Evolutionary conservation across 2,329 filamentous ascomycete genomes (phyloP), one percentile per base, ranked within the genome.

Genomic region (Trichoderma oligosporum): DNA sequence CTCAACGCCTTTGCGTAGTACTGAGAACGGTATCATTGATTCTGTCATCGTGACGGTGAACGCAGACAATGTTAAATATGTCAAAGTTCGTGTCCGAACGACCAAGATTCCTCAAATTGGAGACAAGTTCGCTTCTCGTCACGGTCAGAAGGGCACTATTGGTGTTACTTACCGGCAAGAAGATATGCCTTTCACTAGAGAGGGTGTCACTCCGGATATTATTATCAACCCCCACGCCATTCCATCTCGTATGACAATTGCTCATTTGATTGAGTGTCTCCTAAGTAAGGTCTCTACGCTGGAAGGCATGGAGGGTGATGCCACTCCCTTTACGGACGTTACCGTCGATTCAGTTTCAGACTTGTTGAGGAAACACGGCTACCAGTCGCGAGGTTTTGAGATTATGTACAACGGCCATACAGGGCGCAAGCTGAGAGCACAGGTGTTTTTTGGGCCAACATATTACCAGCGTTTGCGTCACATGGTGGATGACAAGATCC

Each of bases 401-500:
- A 85, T 97, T 71, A 93, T 99, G 91, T 99, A 97, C 78, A 96
- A 99, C 70, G 94, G 95, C 3, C 92, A 99, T 75, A 99, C 94
- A 4, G 94, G 94, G 52, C 86, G 86, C 65, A 99, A 99, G 80
- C 79, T 97, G 63, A 87, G 91, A 42, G 89, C 92, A 0, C 94
- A 99, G 73, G 87, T 97, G 56, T 99, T 99, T 84, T 84, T 99
- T 58, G 94, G 94, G 7, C 94, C 94, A 1, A 99, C 94, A 1
- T 99, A 99, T 78, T 99, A 99, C 77, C 94, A 99, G 76, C 91
- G 95, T 74, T 83, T 99, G 60, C 88, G 94, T 63, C 95, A 99
- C 77, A 99, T 99, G 95, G 95, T 99, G 65, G 94, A 99, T 73
- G 94, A 99, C 81, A 99, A 99, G 83, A 99, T 99, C 67, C 94